phyloP scores from a whole-genome alignment of 306 rosid genomes.

The Gastrolobium villosum region DNA sequence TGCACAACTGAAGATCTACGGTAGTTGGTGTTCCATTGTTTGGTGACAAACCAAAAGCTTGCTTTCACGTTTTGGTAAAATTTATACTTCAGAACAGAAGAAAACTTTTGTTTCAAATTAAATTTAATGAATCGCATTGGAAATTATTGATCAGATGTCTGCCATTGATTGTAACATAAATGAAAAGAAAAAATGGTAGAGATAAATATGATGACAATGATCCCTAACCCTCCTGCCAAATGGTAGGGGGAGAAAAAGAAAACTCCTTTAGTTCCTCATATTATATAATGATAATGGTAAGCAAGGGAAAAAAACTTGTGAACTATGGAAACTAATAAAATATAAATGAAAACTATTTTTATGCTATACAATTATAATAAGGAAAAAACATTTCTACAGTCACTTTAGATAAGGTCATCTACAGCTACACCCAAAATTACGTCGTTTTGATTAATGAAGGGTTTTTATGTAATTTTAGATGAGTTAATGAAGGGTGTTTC shows the following conservation, averaged over 20 bases:
- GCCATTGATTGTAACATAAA: conserved; percentile 40
- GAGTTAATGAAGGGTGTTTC: too few relatives aligned
- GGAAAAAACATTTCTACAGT: too few relatives aligned
- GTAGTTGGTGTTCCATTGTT: conserved; percentile 46
- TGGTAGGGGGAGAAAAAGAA: conserved; percentile 1
- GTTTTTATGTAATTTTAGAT: too few relatives aligned
- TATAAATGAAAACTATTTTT: neutral
- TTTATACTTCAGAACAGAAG: conserved; percentile 40
- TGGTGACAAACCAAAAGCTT: conserved; percentile 42
- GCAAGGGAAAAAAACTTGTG: neutral
- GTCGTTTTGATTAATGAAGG: too few relatives aligned
- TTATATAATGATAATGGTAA: neutral
- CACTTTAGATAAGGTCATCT: too few relatives aligned
- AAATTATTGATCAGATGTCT: conserved; percentile 30
- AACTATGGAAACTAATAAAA: neutral
- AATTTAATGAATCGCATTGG: conserved; percentile 37
- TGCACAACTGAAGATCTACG: conserved; percentile 32
- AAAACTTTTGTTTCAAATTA: conserved; percentile 40
- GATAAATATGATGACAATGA: conserved; percentile 34
- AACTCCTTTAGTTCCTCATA: neutral
- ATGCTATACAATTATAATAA: neutral
- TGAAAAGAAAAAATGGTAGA: conserved; percentile 30
- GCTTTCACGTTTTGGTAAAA: conserved; percentile 53
- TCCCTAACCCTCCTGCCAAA: conserved; percentile 33
- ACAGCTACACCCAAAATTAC: too few relatives aligned